Evolutionary conservation across 306 rosid species (phyloP).

Genomic region (Trifolium dubium): DNA sequence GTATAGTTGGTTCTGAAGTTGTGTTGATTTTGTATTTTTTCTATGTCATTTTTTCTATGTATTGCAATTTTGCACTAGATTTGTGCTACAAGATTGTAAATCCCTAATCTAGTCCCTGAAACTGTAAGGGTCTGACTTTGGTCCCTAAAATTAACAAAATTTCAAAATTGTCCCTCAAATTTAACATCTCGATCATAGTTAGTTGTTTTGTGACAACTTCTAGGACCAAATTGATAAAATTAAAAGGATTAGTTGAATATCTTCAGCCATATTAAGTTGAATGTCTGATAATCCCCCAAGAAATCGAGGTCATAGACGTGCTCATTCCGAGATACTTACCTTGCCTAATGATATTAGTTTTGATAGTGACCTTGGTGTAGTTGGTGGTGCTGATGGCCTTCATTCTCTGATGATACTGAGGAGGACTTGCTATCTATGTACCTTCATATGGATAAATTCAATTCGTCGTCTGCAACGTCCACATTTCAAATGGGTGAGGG

Average conservation of each 20-base stretch:
- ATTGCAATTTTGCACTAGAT: no score
- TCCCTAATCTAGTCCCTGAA: no score
- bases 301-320: slow-evolving; percentile 90
- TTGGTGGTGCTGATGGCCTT: slow-evolving; percentile 92
- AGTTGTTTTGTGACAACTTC: not conserved
- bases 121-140: not conserved
- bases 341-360: slow-evolving; percentile 95
- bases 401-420: slow-evolving; percentile 90
- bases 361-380: slow-evolving; percentile 92
- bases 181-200: not conserved
- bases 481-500: slow-evolving; percentile 70
- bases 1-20: no score
- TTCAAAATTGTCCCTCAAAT: not conserved
- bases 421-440: slow-evolving; percentile 90
- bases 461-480: slow-evolving; percentile 80
- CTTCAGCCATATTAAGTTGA: slow-evolving; percentile 20
- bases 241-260: not conserved
- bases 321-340: slow-evolving; percentile 89
- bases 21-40: no score
- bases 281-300: slow-evolving; percentile 92
- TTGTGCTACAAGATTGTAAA: no score
- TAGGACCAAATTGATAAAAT: not conserved
- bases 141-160: not conserved
- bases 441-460: slow-evolving; percentile 94
- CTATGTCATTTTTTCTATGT: no score